phyloP scores from a whole-genome alignment of 495 filamentous ascomycete genomes.

The Penicillium malachiteum region DNA sequence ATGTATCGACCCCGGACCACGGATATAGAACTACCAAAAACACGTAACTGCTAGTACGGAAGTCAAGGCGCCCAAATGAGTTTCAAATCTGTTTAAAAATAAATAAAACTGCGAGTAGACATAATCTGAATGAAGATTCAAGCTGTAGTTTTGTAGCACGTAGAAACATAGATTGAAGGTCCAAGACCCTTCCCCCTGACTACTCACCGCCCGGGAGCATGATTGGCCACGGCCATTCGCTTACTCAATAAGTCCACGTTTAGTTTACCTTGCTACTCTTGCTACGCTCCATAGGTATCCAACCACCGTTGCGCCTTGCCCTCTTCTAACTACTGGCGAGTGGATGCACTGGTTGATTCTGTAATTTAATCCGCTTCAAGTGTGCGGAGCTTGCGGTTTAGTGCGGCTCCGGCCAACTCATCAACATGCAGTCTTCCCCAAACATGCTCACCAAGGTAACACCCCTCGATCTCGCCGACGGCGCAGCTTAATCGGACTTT shows the following conservation, averaged over 20 bases:
- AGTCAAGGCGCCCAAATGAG: neutral
- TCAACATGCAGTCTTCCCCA: conserved; percentile 68
- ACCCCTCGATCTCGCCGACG: conserved; percentile 26
- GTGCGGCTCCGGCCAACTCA: conserved; percentile 50
- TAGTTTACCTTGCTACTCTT: conserved; percentile 31
- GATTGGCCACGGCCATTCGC: conserved; percentile 41
- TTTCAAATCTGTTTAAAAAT: neutral
- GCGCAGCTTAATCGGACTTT: conserved; percentile 4
- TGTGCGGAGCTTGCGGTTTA: conserved; percentile 47
- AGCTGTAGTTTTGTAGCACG: no score
- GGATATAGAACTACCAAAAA: conserved; percentile 1
- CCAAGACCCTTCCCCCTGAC: conserved; percentile 3
- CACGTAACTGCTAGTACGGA: neutral
- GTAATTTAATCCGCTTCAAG: conserved; percentile 27
- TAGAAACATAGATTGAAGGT: conserved; percentile 2
- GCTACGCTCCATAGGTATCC: conserved; percentile 23
- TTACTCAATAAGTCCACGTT: conserved; percentile 49
- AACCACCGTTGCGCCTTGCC: conserved; percentile 23
- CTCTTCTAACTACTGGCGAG: conserved; percentile 21
- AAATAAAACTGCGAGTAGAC: neutral
- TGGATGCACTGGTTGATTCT: conserved; percentile 45
- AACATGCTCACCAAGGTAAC: conserved; percentile 77
- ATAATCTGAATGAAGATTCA: neutral
- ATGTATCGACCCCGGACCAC: neutral
- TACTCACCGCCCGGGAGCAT: conserved; percentile 40